These are phyloP conservation scores for Aristolochia contorta DNA, from an alignment of 164 flowering plant genomes.

Conservation along the genomic window DNA sequence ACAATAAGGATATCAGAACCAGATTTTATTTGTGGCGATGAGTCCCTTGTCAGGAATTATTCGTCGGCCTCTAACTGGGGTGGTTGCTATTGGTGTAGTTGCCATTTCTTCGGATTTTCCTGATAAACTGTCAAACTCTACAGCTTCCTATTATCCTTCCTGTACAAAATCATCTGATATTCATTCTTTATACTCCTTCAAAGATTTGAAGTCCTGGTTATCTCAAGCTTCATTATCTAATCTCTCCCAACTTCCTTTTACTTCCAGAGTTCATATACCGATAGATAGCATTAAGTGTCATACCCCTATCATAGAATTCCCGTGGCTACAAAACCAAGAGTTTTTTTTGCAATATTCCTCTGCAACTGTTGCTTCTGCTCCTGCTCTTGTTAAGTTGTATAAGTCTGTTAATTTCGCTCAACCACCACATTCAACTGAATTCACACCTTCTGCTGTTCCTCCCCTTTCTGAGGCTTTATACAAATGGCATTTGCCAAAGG, in stretches of 20 bases:
- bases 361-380: slow-evolving; percentile 26
- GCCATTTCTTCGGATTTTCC: slow-evolving; percentile 49
- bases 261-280: slow-evolving; percentile 37
- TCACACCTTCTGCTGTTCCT: slow-evolving; percentile 10
- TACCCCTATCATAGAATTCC: slow-evolving; percentile 15
- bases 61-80: slow-evolving; percentile 64
- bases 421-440: slow-evolving; percentile 32
- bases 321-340: slow-evolving; percentile 3
- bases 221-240: slow-evolving; percentile 39
- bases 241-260: slow-evolving; percentile 41
- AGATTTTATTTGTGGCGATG: slow-evolving; percentile 23
- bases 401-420: slow-evolving; percentile 54
- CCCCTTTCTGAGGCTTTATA: slow-evolving; percentile 52
- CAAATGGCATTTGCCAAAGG: slow-evolving; percentile 87
- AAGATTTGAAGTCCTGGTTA: slow-evolving; percentile 38
- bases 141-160: slow-evolving; percentile 18
- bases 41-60: slow-evolving; percentile 64
- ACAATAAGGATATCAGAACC: background rate
- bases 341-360: slow-evolving; percentile 6
- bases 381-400: slow-evolving; percentile 34
- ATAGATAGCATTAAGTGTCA: slow-evolving; percentile 32
- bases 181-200: slow-evolving; percentile 6
- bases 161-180: slow-evolving; percentile 17
- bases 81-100: slow-evolving; percentile 58
- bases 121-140: slow-evolving; percentile 28